phyloP scores from a whole-genome alignment of 768 basidiomycete genomes.

The Chalciporus chontae region DNA sequence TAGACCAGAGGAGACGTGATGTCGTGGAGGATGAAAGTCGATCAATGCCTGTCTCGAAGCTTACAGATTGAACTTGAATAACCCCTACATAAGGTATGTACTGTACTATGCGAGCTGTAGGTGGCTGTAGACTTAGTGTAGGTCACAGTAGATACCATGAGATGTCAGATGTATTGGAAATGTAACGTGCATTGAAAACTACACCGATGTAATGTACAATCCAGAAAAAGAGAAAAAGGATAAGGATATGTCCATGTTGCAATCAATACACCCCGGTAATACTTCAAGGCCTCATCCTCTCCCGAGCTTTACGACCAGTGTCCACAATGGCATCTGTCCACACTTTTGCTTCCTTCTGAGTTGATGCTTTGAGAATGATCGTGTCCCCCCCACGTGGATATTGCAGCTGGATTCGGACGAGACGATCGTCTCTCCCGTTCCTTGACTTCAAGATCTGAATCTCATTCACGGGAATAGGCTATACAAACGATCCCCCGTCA shows the following conservation, averaged over 20 bases:
- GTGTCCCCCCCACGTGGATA: conserved; percentile 75
- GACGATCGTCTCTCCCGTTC: conserved; percentile 56
- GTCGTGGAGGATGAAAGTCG: conserved; percentile 23
- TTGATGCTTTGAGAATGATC: conserved; percentile 55
- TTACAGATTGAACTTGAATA: neutral
- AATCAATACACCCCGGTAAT: no score
- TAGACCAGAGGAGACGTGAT: conserved; percentile 54
- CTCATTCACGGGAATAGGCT: conserved; percentile 77
- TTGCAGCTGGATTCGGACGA: conserved; percentile 61
- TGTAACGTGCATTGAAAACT: no score
- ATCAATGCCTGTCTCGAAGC: neutral
- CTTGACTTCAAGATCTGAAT: conserved; percentile 55
- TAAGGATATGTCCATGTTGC: no score
- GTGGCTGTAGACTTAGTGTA: no score
- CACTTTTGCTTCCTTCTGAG: conserved; percentile 53
- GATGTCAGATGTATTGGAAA: neutral
- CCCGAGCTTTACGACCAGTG: conserved; percentile 10
- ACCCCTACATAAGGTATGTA: no score
- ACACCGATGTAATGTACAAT: no score
- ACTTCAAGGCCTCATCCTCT: conserved; percentile 3
- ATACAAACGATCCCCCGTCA: neutral
- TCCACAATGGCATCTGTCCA: conserved; percentile 45
- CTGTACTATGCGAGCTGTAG: neutral
- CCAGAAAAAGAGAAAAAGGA: no score
- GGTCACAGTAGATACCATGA: neutral